Evolutionary conservation across 2,329 filamentous ascomycete genomes (phyloP).

Genomic region (Pleoardoris graminearum): DNA sequence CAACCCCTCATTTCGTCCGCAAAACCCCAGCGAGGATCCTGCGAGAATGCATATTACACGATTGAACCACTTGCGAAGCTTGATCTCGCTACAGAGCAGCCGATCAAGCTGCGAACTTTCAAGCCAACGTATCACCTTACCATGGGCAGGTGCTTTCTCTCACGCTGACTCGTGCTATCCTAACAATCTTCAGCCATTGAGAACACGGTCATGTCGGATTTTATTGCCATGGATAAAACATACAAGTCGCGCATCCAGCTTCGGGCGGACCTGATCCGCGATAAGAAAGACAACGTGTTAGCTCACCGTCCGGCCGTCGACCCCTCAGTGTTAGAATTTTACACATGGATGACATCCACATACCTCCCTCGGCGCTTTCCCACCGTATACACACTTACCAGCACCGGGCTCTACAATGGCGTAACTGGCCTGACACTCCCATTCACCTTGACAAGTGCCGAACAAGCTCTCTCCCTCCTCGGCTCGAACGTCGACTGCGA

Average conservation of each 20-base stretch:
- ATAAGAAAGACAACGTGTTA: constrained; percentile 49
- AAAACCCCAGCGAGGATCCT: constrained; percentile 3
- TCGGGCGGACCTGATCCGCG: constrained; percentile 52
- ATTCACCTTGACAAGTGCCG: constrained; percentile 39
- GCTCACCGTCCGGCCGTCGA: constrained; percentile 42
- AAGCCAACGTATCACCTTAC: constrained; percentile 66
- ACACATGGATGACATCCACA: constrained; percentile 56
- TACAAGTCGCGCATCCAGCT: constrained; percentile 57
- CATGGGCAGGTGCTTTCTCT: constrained; percentile 57
- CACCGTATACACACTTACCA: constrained; percentile 31
- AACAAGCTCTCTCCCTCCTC: constrained; percentile 53
- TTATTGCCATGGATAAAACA: constrained; percentile 63
- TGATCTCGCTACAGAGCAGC: constrained; percentile 55
- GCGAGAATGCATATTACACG: constrained; percentile 41
- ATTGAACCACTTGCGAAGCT: constrained; percentile 56
- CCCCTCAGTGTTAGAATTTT: constrained; percentile 60
- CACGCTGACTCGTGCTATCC: neutral
- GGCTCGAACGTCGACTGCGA: constrained; percentile 62
- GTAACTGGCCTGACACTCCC: constrained; percentile 52
- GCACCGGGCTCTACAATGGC: constrained; percentile 47
- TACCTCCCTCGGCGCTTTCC: constrained; percentile 64
- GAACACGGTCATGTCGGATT: constrained; percentile 56
- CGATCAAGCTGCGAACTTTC: constrained; percentile 60
- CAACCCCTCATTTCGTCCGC: neutral
- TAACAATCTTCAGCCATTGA: constrained; percentile 52